Evolutionary conservation across 257 asterid genomes (phyloP).

Genomic region (Avicennia marina): DNA sequence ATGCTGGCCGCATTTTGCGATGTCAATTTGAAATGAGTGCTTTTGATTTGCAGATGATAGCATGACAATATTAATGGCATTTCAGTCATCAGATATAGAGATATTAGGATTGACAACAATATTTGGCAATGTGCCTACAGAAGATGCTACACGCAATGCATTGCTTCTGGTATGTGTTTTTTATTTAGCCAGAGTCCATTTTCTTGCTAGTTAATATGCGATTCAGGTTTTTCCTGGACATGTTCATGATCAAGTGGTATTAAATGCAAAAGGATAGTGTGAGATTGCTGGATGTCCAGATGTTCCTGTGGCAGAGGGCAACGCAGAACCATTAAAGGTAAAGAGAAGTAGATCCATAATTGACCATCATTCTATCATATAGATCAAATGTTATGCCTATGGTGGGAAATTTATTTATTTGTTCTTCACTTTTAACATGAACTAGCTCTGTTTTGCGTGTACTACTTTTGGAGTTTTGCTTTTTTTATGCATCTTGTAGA

Average conservation of each 20-base stretch:
- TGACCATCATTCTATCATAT: background rate
- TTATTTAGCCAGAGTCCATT: constrained; percentile 5
- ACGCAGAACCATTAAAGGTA: constrained; percentile 83
- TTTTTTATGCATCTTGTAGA: no score
- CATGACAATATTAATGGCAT: constrained; percentile 93
- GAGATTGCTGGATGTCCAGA: constrained; percentile 94
- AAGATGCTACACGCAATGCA: constrained; percentile 82
- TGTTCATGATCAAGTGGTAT: constrained; percentile 43
- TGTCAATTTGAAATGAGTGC: background rate
- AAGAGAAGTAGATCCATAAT: background rate
- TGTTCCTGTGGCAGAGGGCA: constrained; percentile 91
- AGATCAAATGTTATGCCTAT: constrained; percentile 5
- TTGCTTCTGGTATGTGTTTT: constrained; percentile 73
- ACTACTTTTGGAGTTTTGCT: background rate
- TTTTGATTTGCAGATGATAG: constrained; percentile 58
- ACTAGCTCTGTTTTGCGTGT: background rate
- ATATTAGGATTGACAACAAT: constrained; percentile 83
- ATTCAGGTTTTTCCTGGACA: constrained; percentile 15
- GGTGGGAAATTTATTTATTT: background rate
- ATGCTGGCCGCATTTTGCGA: no score
- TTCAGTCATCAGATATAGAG: constrained; percentile 76
- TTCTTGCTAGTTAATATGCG: constrained; percentile 6
- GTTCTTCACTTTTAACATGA: no score
- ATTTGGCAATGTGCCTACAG: constrained; percentile 83
- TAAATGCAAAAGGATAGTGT: constrained; percentile 94